These are phyloP conservation scores for Tricholoma matsutake DNA, from an alignment of 768 basidiomycete genomes.

Conservation along the genomic window DNA sequence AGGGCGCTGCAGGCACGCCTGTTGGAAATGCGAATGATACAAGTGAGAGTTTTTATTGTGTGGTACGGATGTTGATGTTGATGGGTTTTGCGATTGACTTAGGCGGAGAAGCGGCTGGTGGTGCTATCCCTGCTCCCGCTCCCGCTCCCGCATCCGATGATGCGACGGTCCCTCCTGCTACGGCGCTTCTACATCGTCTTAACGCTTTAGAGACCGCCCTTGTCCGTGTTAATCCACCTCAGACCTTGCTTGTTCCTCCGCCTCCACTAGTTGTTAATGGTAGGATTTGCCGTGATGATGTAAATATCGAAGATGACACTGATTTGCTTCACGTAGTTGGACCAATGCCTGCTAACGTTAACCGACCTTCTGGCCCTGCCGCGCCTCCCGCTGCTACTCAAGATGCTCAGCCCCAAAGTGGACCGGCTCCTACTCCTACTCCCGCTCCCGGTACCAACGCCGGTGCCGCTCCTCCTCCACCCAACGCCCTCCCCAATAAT, in stretches of 20 bases:
- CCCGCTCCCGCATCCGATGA: background rate
- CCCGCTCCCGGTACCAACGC: background rate
- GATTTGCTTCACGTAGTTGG: background rate
- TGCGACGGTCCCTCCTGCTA: background rate
- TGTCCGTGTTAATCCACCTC: background rate
- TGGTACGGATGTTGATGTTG: background rate
- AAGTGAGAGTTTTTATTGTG: background rate
- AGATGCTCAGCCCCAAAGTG: background rate
- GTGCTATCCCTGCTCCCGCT: background rate
- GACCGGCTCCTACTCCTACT: background rate
- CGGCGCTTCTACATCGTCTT: background rate
- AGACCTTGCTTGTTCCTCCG: background rate
- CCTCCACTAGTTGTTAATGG: background rate
- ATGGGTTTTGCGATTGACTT: background rate
- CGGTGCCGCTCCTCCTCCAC: background rate
- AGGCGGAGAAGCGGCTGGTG: background rate
- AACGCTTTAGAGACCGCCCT: background rate
- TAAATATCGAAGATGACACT: background rate
- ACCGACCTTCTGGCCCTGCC: background rate
- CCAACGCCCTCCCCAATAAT: background rate
- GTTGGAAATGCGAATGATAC: background rate
- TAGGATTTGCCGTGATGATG: background rate
- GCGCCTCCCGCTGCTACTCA: background rate
- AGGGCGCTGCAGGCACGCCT: background rate
- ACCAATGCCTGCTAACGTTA: background rate